Evolutionary conservation across 805 yeast genomes (phyloP).

Genomic region (Saturnispora ahearnii): DNA sequence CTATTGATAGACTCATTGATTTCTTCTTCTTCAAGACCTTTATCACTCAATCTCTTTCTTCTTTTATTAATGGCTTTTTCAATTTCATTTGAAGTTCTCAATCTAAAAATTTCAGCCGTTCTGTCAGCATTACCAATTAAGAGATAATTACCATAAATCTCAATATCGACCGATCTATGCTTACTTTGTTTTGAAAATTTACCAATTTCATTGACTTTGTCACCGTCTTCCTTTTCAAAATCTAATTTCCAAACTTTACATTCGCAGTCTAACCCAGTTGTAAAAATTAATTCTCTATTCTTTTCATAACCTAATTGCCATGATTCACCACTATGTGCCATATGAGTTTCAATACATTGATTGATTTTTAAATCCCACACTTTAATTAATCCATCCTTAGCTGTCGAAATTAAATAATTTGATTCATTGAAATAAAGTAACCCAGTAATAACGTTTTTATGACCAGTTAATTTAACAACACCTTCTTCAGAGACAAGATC

Average conservation of each 20-base stretch:
- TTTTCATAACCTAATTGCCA: conserved; percentile 61
- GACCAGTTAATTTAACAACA: conserved; percentile 76
- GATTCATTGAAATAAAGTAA: conserved; percentile 38
- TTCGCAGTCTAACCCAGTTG: conserved; percentile 76
- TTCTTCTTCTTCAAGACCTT: conserved; percentile 56
- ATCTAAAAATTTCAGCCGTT: conserved; percentile 69
- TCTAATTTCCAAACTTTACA: conserved; percentile 77
- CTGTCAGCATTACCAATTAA: conserved; percentile 73
- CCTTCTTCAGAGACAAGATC: conserved; percentile 92
- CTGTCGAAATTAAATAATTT: conserved; percentile 64
- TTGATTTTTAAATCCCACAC: conserved; percentile 88
- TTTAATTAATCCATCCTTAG: conserved; percentile 87
- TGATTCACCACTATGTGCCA: conserved; percentile 89
- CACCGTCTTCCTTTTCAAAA: conserved; percentile 36
- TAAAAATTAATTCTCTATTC: conserved; percentile 38
- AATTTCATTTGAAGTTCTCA: conserved; percentile 69
- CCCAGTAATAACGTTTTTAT: conserved; percentile 82
- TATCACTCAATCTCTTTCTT: conserved; percentile 67
- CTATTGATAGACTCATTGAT: conserved; percentile 40
- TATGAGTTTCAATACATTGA: conserved; percentile 89
- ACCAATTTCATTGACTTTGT: conserved; percentile 45
- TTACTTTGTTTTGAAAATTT: conserved; percentile 66
- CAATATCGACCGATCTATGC: conserved; percentile 54
- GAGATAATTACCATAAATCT: conserved; percentile 40
- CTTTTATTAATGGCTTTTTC: conserved; percentile 68